Percentiles rank a stretch among this genome's conserved stretches.
These are phyloP conservation scores for Stevia rebaudiana DNA, from an alignment of 140 eudicot genomes.

Conservation along the genomic window DNA sequence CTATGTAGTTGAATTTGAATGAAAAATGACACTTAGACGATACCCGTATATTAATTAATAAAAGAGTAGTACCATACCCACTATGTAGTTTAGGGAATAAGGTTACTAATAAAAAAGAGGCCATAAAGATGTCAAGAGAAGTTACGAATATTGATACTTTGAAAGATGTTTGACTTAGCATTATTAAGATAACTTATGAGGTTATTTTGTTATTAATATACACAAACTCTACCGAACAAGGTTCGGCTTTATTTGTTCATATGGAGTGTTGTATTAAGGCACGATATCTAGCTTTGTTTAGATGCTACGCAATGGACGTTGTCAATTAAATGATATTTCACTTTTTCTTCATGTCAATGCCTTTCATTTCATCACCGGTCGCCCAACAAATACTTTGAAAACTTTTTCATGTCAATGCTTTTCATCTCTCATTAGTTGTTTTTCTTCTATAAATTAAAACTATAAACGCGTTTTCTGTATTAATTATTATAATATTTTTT, in stretches of 20 bases:
- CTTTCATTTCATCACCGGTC: not conserved
- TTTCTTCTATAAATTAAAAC: not conserved
- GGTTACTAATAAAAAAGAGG: too few relatives aligned
- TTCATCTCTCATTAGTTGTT: constrained; percentile 1
- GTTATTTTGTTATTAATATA: not conserved
- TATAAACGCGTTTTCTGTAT: not conserved
- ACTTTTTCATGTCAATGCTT: constrained; percentile 2
- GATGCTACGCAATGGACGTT: constrained; percentile 11
- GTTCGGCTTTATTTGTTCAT: not conserved
- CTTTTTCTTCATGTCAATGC: constrained; percentile 5
- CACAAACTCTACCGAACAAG: not conserved
- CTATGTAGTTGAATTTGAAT: too few relatives aligned
- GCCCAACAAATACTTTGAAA: constrained; percentile 15
- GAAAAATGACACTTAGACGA: too few relatives aligned
- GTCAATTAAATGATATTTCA: not conserved
- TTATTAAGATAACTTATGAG: not conserved
- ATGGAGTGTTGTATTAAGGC: not conserved
- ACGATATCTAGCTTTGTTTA: constrained; percentile 10
- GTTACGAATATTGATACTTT: not conserved
- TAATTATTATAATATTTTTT: not conserved
- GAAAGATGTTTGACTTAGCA: too few relatives aligned
- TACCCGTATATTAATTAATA: too few relatives aligned
- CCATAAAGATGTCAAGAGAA: not conserved
- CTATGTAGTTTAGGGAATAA: too few relatives aligned
- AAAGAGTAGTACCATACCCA: too few relatives aligned